Base-by-base conservation (phyloP, 2,329 filamentous ascomycete genomes). In the Grosmannia penicillata region DNA sequence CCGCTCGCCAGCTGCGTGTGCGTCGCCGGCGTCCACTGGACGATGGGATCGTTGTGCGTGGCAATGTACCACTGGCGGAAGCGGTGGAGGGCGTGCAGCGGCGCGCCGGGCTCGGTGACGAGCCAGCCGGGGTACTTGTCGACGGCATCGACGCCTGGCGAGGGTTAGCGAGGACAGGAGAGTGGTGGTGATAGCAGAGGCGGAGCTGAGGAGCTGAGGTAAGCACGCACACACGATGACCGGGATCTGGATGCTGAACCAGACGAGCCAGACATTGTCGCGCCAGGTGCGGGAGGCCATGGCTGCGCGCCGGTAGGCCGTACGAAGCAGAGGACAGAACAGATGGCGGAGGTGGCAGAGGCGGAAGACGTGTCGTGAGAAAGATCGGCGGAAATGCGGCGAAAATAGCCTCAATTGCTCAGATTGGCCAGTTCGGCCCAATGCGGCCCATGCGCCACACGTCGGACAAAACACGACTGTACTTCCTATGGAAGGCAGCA, bases 31-130 rank as follows among this genome's bases (percentile, higher is more conserved):
- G 50, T 49, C 52, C 55, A 57, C 45, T 56, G 52, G 17, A 69
- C 65, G 55, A 70, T 68, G 8, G 68, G 70, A 52, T 75, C 71
- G 40, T 68, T 66, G 47, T 66, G 66, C 10, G 55, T 55, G 26
- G 51, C 43, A 31, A 66, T 53, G 54, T 74, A 74, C 48, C 57
- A 61, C 4, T 54, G 42, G 41, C 67, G 64, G 41, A 72, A 49
- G 26, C 53, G 40, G 44, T 60, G 52, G 33, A 72, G 56, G 45
- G 63, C 57, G 51, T 70, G 62, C 7, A 74, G 54, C 1, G 69
- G 69, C 0, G 61, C 51, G 5, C 51, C 56, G 1, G 58, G 48
- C 0, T 56, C 42, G 3, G 54, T 49, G 53, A 62, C 69, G 33
- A 73, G 59, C 36, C 52, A 55, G 2, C 49, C 41, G 1, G 71